phyloP scores from a whole-genome alignment of 2,329 filamentous ascomycete species.

The Microcyclospora pomicola region DNA sequence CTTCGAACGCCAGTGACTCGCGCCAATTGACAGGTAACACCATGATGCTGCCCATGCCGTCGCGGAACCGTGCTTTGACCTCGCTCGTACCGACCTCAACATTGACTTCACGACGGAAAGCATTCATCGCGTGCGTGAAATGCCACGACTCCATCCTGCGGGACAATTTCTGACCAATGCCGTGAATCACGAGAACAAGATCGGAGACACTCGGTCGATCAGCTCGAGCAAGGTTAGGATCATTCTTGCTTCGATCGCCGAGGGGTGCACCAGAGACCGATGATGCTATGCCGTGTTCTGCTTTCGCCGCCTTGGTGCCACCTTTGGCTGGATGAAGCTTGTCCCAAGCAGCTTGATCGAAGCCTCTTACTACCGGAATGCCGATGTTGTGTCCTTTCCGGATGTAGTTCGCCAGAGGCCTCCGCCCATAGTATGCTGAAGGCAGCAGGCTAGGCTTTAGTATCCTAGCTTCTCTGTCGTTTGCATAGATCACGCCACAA shows the following conservation, averaged over 20 bases:
- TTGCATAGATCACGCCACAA: constrained; percentile 77
- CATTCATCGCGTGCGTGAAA: constrained; percentile 91
- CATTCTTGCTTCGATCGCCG: constrained; percentile 25
- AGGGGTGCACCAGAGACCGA: constrained; percentile 31
- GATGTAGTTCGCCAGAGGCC: constrained; percentile 66
- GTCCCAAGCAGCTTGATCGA: constrained; percentile 65
- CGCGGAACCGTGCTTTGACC: constrained; percentile 61
- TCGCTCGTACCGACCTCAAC: constrained; percentile 61
- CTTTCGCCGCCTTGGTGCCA: constrained; percentile 27
- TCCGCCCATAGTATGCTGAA: constrained; percentile 69
- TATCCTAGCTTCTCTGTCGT: constrained; percentile 63
- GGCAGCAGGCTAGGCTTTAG: constrained; percentile 75
- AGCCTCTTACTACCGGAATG: constrained; percentile 77
- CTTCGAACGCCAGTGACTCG: constrained; percentile 73
- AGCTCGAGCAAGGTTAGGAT: constrained; percentile 49
- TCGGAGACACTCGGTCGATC: constrained; percentile 66
- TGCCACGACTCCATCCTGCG: constrained; percentile 72
- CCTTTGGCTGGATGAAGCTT: constrained; percentile 47
- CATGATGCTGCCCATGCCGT: constrained; percentile 81
- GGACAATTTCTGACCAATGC: constrained; percentile 80
- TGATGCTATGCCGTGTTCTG: constrained; percentile 29
- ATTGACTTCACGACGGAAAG: constrained; percentile 74
- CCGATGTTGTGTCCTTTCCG: constrained; percentile 72
- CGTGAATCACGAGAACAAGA: constrained; percentile 79
- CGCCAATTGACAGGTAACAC: constrained; percentile 92